Evolutionary conservation across 495 filamentous ascomycete species (phyloP), one percentile per base, ranked within the genome.

Genomic region (Hypomontagnella monticulosa): DNA sequence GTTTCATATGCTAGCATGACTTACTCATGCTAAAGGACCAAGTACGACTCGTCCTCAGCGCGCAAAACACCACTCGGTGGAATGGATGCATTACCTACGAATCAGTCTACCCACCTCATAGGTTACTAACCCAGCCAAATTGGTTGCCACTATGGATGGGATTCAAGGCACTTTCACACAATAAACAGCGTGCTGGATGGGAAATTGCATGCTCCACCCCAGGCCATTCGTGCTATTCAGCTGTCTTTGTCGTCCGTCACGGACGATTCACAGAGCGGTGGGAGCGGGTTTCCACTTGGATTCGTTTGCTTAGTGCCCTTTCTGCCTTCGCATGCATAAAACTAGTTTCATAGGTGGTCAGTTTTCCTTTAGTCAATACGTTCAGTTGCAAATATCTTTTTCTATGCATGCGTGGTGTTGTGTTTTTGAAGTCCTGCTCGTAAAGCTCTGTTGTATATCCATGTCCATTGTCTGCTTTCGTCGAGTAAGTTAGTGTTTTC

Each of bases 281-380:
- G 32, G 46, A 47, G 53, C 27, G 46, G 42, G 10, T 57, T 47
- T 42, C 40, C 57, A 18, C 57, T 42, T 53, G 40, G 52, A 53
- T 51, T 61, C 54, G 52, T 46, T 52, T 36, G 50, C 34, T 40
- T 60, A 20, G 38, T 37, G 37, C 42, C 54, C 50, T 30, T 58
- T 56, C 37, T 37, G 34, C 19, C 61, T 56, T 51, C 34, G 6
- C 40, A 53, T 52, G 16, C 44, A 54, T 30, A 33, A 55, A 52
- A 44, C 15, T 61, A 52, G 23, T 57, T 62, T 62, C 44, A 51
- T 47, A 48, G 52, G 49, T 42, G 51, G 51, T 57, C 44, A 61
- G 18, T 41, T 70, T 65, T 50, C 23, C 51, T 53, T 61, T 57
- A 69, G 66, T 69, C 62, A 71, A 71, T 63, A 61, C 48, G 49